These are phyloP conservation scores for Microbotryum silenes-acaulis DNA, from an alignment of 1,284 basidiomycete species.

Conservation along the genomic window DNA sequence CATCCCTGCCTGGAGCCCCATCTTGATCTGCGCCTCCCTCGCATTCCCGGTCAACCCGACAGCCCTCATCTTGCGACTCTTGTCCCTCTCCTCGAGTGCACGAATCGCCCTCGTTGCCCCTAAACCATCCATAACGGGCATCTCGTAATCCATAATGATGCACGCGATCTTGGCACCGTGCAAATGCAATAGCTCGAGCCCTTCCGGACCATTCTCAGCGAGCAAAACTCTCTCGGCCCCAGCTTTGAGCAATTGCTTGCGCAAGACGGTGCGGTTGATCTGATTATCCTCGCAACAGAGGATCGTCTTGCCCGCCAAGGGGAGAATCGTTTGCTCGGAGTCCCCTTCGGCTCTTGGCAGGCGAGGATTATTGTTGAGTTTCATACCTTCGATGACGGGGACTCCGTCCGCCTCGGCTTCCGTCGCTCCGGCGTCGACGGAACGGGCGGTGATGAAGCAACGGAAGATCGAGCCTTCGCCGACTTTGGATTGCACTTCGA, in stretches of 20 bases:
- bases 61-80: constrained; percentile 4
- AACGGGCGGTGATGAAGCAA: constrained; percentile 23
- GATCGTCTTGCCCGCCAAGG: neutral
- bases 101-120: constrained; percentile 18
- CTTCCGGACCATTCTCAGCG: constrained; percentile 23
- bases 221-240: constrained; percentile 13
- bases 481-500: constrained; percentile 19
- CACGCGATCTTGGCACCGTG: constrained; percentile 8
- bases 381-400: neutral
- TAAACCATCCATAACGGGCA: constrained; percentile 25
- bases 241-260: constrained; percentile 17
- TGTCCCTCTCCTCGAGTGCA: constrained; percentile 3
- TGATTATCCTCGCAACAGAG: constrained; percentile 28
- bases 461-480: constrained; percentile 26
- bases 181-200: constrained; percentile 6
- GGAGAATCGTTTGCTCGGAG: neutral
- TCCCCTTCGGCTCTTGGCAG: neutral
- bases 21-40: constrained; percentile 10
- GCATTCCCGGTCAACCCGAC: constrained; percentile 23
- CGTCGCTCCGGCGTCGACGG: constrained; percentile 13
- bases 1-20: constrained; percentile 18
- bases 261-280: constrained; percentile 22
- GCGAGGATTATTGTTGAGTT: constrained; percentile 8
- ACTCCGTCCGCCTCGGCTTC: neutral
- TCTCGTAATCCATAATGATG: constrained; percentile 26